Evolutionary conservation across 768 basidiomycete species (phyloP), one percentile per base, ranked within the genome.

Genomic region (Xerocomellus intermedius): DNA sequence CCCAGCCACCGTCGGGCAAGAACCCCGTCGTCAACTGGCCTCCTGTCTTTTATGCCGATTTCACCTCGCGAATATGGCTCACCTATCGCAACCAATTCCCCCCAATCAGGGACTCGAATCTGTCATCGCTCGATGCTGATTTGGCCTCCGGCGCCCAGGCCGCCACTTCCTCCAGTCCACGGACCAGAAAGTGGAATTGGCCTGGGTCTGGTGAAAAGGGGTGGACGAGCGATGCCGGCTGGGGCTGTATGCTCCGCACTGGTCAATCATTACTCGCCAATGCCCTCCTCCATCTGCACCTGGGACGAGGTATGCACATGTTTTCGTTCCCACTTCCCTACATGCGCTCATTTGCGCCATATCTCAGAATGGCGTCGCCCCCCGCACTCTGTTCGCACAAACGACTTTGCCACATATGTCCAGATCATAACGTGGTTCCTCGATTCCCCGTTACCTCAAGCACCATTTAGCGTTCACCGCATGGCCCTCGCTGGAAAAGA

Each of bases 401-500:
- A 82, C 3, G 84, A 79, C 57, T 94, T 90, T 66, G 90, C 91
- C 1, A 87, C 83, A 3, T 98, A 99, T 65, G 90, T 96, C 8
- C 89, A 89, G 59, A 89, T 98, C 48, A 54, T 99, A 21, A 89
- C 91, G 0, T 98, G 95, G 94, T 99, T 98, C 75, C 74, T 98
- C 43, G 96, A 99, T 67, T 86, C 88, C 2, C 95, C 95, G 0
- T 80, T 86, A 0, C 83, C 90, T 0, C 77, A 87, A 30, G 85
- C 88, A 17, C 96, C 96, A 0, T 99, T 99, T 69, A 90, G 91
- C 60, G 91, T 99, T 8, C 96, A 99, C 71, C 82, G 93, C 44
- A 97, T 99, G 89, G 95, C 95, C 0, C 76, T 94, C 21, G 89
- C 94, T 0, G 96, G 96, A 1, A 95, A 98, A 67, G 89, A 94